Conservation (phyloP, 805 yeast genomes). For the Monosporozyma siamensis region DNA sequence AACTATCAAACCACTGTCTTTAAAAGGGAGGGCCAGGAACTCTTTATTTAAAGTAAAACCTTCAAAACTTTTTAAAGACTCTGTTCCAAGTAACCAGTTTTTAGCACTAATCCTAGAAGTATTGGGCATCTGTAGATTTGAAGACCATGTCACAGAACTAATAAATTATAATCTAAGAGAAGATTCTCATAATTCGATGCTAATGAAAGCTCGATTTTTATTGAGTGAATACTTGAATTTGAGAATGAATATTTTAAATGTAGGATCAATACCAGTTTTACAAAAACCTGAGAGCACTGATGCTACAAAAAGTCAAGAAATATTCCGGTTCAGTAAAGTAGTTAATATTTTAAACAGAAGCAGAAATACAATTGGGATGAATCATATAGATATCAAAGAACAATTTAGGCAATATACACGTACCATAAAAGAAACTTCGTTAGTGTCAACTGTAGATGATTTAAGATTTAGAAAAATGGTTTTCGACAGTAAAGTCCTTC, state of each 20-base stretch:
- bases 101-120: constrained; percentile 50
- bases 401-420: constrained; percentile 19
- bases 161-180: constrained; percentile 8
- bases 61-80: constrained; percentile 34
- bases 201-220: constrained; percentile 52
- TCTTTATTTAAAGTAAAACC: constrained; percentile 14
- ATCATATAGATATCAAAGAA: constrained; percentile 18
- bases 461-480: constrained; percentile 56
- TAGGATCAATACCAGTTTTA: constrained; percentile 10
- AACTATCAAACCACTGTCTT: constrained; percentile 48
- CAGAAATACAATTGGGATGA: constrained; percentile 31
- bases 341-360: constrained; percentile 34
- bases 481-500: constrained; percentile 57
- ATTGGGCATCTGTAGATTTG: constrained; percentile 47
- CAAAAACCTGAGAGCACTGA: background rate
- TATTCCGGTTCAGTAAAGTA: constrained; percentile 40
- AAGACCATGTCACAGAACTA: constrained; percentile 35
- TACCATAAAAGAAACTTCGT: constrained; percentile 16
- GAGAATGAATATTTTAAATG: constrained; percentile 39
- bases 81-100: constrained; percentile 48
- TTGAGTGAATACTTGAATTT: constrained; percentile 52
- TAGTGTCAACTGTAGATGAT: constrained; percentile 44
- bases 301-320: constrained; percentile 11
- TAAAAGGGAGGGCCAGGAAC: constrained; percentile 20
- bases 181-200: constrained; percentile 33